Percentiles rank a stretch among this genome's conserved stretches.
phyloP scores from a whole-genome alignment of 495 filamentous ascomycete genomes.

The Aspergillus sclerotioniger region DNA sequence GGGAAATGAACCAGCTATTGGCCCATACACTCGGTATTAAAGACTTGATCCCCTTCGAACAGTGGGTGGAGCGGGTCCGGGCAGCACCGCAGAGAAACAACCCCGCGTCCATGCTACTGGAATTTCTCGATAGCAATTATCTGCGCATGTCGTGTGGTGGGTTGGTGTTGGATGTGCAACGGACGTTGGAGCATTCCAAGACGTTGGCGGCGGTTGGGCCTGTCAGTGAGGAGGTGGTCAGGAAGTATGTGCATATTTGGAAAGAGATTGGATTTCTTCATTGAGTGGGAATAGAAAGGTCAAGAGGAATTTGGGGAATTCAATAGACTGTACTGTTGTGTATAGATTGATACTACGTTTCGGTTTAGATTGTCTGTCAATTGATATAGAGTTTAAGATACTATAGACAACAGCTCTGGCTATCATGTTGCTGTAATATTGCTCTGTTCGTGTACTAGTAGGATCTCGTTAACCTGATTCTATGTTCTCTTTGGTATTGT shows the following conservation, averaged over 20 bases:
- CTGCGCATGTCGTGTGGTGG: slow-evolving; percentile 53
- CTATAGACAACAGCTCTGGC: too few relatives aligned
- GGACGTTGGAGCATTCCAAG: slow-evolving; percentile 41
- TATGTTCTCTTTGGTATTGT: too few relatives aligned
- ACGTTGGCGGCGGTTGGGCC: slow-evolving; percentile 34
- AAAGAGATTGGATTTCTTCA: slow-evolving; percentile 19
- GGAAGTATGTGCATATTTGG: slow-evolving; percentile 42
- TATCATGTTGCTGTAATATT: too few relatives aligned
- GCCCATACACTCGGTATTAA: slow-evolving; percentile 38
- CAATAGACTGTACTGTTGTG: too few relatives aligned
- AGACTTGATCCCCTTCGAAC: slow-evolving; percentile 40
- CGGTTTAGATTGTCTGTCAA: too few relatives aligned
- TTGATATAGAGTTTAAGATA: too few relatives aligned
- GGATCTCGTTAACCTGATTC: too few relatives aligned
- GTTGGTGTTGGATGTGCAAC: slow-evolving; percentile 42
- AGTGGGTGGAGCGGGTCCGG: slow-evolving; percentile 48
- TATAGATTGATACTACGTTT: too few relatives aligned
- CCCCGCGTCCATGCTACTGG: slow-evolving; percentile 41
- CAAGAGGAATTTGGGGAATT: too few relatives aligned
- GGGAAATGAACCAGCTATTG: slow-evolving; percentile 37
- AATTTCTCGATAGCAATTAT: slow-evolving; percentile 53
- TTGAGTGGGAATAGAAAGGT: too few relatives aligned
- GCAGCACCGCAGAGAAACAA: slow-evolving; percentile 36
- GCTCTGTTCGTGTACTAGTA: too few relatives aligned
- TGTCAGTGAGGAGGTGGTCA: slow-evolving; percentile 37